Percentiles rank a stretch among this genome's conserved stretches.
These are phyloP conservation scores for Porphyrellus cyaneotinctus DNA, from an alignment of 768 basidiomycete species.

Conservation along the genomic window DNA sequence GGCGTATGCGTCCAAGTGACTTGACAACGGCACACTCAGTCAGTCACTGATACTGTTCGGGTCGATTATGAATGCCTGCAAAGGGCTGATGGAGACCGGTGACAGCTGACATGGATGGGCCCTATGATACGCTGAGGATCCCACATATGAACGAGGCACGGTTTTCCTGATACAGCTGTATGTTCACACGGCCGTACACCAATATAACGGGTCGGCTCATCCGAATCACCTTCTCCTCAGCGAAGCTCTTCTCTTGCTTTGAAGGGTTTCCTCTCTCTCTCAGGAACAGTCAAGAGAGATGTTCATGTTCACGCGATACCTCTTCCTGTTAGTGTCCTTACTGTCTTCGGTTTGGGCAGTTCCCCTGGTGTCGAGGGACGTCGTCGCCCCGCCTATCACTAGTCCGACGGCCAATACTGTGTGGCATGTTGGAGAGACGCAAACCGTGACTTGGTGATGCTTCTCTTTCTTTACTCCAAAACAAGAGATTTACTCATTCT, in stretches of 20 bases:
- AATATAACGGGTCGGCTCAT: slow-evolving; percentile 14
- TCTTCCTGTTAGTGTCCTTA: slow-evolving; percentile 20
- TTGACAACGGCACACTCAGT: neutral
- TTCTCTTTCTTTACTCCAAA: slow-evolving; percentile 2
- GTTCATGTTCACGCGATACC: slow-evolving; percentile 24
- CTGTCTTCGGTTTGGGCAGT: slow-evolving; percentile 25
- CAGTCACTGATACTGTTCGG: neutral
- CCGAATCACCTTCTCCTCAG: slow-evolving; percentile 2
- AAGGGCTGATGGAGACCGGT: too few relatives aligned
- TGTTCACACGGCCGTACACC: slow-evolving; percentile 21
- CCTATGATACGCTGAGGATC: neutral
- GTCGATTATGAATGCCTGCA: neutral
- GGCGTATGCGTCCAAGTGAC: neutral
- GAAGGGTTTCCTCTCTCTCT: slow-evolving; percentile 18
- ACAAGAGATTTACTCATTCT: slow-evolving; percentile 35
- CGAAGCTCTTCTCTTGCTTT: slow-evolving; percentile 12
- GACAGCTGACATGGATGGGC: neutral
- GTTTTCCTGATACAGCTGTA: slow-evolving; percentile 9
- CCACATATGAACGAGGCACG: slow-evolving; percentile 1
- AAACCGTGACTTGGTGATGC: slow-evolving; percentile 49
- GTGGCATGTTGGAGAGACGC: slow-evolving; percentile 42
- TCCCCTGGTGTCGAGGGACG: slow-evolving; percentile 39
- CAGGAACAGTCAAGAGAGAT: slow-evolving; percentile 11
- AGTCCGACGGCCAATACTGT: slow-evolving; percentile 39
- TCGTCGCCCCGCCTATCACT: slow-evolving; percentile 46